Base-by-base conservation (phyloP, 2,329 filamentous ascomycete genomes). In the Lachnellula arida region DNA sequence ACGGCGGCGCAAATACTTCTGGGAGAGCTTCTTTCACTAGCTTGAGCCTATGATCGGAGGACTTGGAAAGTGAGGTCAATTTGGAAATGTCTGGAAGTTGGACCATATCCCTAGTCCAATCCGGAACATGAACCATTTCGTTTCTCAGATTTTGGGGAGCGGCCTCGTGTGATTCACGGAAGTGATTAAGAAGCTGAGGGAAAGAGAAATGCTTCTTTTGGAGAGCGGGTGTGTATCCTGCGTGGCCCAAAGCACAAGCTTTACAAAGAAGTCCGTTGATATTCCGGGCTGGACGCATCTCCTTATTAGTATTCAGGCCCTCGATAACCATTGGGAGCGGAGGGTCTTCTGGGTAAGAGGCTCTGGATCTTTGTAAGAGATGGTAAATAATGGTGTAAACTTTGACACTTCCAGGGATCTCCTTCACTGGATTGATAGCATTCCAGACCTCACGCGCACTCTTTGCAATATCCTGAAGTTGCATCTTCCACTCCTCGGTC, bases 301-400 rank as follows among this genome's bases (percentile, higher is more conserved):
- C 76, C 59, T 78, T 78, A 53, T 78, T 77, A 49, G 77, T 78
- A n/a, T 76, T 77, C 34, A 86, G 65, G 1, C 78, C 80, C 53
- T 82, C 84, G 55, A 78, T 81, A 59, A 87, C 83, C 70, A 85
- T 77, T 12, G 71, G 71, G 35, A 91, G 67, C 8, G 78, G 74
- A 1, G 83, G 80, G 42, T 78, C 76, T 57, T 84, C 76, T 15
- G 73, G 73, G 67, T 86, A 89, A 49, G 75, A 76, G 15, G 78
- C 70, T 44, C 78, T 74, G 65, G 86, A 89, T 37, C 75, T 76
- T 53, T 78, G 77, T 54, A 80, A 76, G 51, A 85, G 72, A 67
- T 88, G 83, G 65, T 87, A 77, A 43, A 92, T 77, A 9, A 88
- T 75, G 47, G 84, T 78, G 57, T 81, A 81, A 15, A 88, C 76